phyloP scores from a whole-genome alignment of 108 stramenopile genomes.

The Cylindrotheca fusiformis region DNA sequence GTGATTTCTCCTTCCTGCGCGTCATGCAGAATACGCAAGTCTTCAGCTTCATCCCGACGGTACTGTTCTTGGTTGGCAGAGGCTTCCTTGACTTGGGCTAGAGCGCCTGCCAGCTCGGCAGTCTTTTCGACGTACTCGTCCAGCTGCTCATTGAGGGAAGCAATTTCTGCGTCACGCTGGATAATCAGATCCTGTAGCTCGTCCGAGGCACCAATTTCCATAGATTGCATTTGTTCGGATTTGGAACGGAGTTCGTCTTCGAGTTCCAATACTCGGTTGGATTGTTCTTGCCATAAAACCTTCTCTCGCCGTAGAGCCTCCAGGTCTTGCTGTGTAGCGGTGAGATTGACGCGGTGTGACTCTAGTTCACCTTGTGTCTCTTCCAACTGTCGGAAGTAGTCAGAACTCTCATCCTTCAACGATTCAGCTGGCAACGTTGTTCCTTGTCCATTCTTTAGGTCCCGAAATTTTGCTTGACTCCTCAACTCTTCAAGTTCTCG shows the following conservation, averaged over 20 bases:
- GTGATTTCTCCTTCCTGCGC: conserved; percentile 45
- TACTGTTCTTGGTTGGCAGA: conserved; percentile 44
- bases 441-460: conserved; percentile 7
- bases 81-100: conserved; percentile 46
- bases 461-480: conserved; percentile 10
- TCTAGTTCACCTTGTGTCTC: conserved; percentile 38
- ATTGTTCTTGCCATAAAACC: conserved; percentile 16
- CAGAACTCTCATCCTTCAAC: conserved; percentile 3
- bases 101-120: conserved; percentile 39
- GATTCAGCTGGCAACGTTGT: conserved; percentile 1
- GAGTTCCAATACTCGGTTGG: conserved; percentile 5
- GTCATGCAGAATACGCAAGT: conserved; percentile 46
- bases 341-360: conserved; percentile 4
- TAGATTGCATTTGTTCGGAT: conserved; percentile 22
- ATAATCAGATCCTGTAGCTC: conserved; percentile 13
- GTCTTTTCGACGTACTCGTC: conserved; percentile 39
- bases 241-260: conserved; percentile 16
- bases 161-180: conserved; percentile 35
- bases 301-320: conserved; percentile 22
- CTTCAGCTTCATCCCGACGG: conserved; percentile 43
- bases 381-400: conserved; percentile 26
- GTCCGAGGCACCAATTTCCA: conserved; percentile 23
- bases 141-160: conserved; percentile 30
- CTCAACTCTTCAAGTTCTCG: conserved; percentile 27
- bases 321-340: conserved; percentile 2